Conservation (phyloP, 2,329 filamentous ascomycete genomes). For the Colletotrichum scovillei region DNA sequence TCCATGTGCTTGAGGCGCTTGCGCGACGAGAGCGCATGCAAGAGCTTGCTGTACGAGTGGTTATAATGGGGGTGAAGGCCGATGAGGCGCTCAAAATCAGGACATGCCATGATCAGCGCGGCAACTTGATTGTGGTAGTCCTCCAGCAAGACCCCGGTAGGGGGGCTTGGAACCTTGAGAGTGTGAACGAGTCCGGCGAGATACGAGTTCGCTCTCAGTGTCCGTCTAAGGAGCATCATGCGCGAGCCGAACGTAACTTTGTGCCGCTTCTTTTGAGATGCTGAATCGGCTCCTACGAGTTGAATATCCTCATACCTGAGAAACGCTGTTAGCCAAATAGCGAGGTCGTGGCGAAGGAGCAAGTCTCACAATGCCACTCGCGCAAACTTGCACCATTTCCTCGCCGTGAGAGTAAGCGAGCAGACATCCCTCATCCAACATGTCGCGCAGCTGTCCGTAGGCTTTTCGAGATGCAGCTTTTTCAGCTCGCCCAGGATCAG, state of each 20-base stretch:
- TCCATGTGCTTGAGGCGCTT: slow-evolving; percentile 66
- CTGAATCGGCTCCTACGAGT: slow-evolving; percentile 67
- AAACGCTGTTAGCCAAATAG: neutral
- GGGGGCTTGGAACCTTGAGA: slow-evolving; percentile 65
- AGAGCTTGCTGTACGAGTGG: slow-evolving; percentile 66
- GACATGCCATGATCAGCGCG: slow-evolving; percentile 72
- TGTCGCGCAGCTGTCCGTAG: slow-evolving; percentile 68
- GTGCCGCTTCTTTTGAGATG: slow-evolving; percentile 66
- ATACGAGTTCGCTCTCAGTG: slow-evolving; percentile 63
- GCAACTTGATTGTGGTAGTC: slow-evolving; percentile 69
- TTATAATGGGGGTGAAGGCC: slow-evolving; percentile 66
- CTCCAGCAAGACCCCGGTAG: slow-evolving; percentile 52
- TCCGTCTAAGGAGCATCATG: slow-evolving; percentile 67
- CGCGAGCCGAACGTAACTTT: slow-evolving; percentile 65
- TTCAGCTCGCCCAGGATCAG: slow-evolving; percentile 66
- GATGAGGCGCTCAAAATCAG: slow-evolving; percentile 69
- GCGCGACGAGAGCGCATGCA: slow-evolving; percentile 70
- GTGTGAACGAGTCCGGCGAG: slow-evolving; percentile 66
- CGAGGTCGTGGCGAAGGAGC: neutral
- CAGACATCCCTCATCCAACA: slow-evolving; percentile 74
- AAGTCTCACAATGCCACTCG: slow-evolving; percentile 60
- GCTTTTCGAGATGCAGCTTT: slow-evolving; percentile 59
- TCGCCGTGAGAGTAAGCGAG: slow-evolving; percentile 60
- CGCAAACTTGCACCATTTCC: slow-evolving; percentile 64
- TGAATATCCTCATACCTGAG: slow-evolving; percentile 68